Evolutionary conservation across 2,329 filamentous ascomycete genomes (phyloP).

Genomic region (Exophiala mesophila): DNA sequence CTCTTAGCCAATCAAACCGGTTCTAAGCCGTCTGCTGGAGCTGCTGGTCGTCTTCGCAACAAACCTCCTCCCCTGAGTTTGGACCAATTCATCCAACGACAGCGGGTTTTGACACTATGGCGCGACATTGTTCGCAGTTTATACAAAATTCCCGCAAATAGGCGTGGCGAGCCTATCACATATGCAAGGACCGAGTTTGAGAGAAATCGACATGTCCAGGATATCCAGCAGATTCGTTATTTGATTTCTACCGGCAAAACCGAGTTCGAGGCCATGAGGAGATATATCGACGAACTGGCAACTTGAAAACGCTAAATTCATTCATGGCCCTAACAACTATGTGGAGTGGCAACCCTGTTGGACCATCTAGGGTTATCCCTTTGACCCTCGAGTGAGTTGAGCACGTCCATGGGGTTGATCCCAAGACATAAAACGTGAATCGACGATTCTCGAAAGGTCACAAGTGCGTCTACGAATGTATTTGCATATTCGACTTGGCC

Average conservation of each 20-base stretch:
- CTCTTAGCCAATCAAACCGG: not conserved
- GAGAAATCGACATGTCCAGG: constrained; percentile 39
- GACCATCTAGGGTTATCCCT: too few relatives aligned
- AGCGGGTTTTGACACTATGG: constrained; percentile 41
- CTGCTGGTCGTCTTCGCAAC: not conserved
- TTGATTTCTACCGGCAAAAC: constrained; percentile 44
- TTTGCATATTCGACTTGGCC: too few relatives aligned
- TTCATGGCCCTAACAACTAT: too few relatives aligned
- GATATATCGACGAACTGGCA: constrained; percentile 44
- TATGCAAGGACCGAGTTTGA: constrained; percentile 44
- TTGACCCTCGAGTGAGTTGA: too few relatives aligned
- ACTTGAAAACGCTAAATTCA: constrained; percentile 21
- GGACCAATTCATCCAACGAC: constrained; percentile 38
- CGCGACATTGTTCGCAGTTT: constrained; percentile 39
- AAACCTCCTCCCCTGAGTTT: constrained; percentile 20
- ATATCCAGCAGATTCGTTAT: constrained; percentile 43
- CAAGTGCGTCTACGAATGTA: too few relatives aligned
- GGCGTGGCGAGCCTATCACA: constrained; percentile 37
- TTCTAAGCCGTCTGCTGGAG: not conserved
- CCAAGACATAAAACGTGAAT: too few relatives aligned
- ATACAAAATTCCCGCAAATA: constrained; percentile 36
- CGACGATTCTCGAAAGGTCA: too few relatives aligned
- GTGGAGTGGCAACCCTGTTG: too few relatives aligned
- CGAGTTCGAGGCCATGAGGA: constrained; percentile 43
- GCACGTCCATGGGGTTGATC: too few relatives aligned